Evolutionary conservation across 169 alveolate species (phyloP).

Genomic region (Cryptosporidium viatorum): DNA sequence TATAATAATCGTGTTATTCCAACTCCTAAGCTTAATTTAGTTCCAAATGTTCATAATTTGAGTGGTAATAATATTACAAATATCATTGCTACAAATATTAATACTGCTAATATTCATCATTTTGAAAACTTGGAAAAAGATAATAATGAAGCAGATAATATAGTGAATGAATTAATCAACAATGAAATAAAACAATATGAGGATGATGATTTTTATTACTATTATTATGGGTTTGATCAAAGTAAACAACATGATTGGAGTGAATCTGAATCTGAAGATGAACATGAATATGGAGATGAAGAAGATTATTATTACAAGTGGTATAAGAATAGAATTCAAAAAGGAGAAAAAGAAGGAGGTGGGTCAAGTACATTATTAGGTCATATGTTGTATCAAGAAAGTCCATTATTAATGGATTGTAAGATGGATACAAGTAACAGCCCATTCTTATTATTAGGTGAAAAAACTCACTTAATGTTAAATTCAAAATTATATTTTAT

Average conservation of each 20-base stretch:
- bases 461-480: conserved; percentile 9
- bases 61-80: no score
- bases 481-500: conserved; percentile 51
- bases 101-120: no score
- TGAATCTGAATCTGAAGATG: neutral
- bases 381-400: conserved; percentile 2
- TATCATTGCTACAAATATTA: no score
- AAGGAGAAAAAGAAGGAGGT: neutral
- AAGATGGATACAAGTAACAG: neutral
- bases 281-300: neutral
- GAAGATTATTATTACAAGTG: conserved; percentile 24
- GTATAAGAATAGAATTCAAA: conserved; percentile 3
- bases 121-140: neutral
- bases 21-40: conserved; percentile 15
- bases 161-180: neutral
- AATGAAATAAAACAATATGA: neutral
- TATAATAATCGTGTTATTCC: conserved; percentile 22
- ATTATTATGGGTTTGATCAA: neutral
- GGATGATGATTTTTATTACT: conserved; percentile 3
- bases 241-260: neutral
- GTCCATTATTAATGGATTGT: conserved; percentile 25
- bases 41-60: neutral
- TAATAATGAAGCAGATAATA: neutral
- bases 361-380: conserved; percentile 13
- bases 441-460: conserved; percentile 9